Evolutionary conservation across 2,329 filamentous ascomycete species (phyloP).

Genomic region (Hirsutella rhossiliensis): DNA sequence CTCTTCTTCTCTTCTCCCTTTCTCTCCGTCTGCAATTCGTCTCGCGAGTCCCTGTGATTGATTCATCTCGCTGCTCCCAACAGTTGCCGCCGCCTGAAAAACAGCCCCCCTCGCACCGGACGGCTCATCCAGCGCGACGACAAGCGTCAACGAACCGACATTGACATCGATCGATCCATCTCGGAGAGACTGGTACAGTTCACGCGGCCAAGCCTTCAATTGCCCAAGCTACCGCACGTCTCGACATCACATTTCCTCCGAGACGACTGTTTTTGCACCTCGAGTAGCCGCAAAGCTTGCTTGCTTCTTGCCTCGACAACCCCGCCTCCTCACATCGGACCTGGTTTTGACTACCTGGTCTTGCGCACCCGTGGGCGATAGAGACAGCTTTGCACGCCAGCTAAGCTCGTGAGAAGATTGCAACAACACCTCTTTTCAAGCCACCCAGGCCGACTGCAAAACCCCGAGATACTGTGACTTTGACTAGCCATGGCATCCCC

Average conservation of each 20-base stretch:
- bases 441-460: conserved; percentile 11
- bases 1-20: conserved; percentile 4
- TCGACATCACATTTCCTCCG: not conserved
- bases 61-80: not conserved
- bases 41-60: not conserved
- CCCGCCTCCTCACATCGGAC: not conserved
- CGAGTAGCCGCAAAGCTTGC: not conserved
- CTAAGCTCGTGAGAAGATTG: conserved; percentile 10
- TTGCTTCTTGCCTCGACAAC: not conserved
- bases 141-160: too few species aligned
- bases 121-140: too few species aligned
- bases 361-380: not conserved
- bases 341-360: not conserved
- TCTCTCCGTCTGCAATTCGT: not conserved
- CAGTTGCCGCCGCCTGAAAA: not conserved
- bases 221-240: conserved; percentile 1
- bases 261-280: not conserved
- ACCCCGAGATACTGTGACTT: conserved; percentile 55
- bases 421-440: not conserved
- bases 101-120: too few species aligned
- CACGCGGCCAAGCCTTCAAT: not conserved
- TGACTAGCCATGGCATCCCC: conserved; percentile 87
- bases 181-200: not conserved
- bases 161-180: not conserved
- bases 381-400: not conserved